Evolutionary conservation across 2,329 filamentous ascomycete genomes (phyloP).

Genomic region (Hysterium pulicare): DNA sequence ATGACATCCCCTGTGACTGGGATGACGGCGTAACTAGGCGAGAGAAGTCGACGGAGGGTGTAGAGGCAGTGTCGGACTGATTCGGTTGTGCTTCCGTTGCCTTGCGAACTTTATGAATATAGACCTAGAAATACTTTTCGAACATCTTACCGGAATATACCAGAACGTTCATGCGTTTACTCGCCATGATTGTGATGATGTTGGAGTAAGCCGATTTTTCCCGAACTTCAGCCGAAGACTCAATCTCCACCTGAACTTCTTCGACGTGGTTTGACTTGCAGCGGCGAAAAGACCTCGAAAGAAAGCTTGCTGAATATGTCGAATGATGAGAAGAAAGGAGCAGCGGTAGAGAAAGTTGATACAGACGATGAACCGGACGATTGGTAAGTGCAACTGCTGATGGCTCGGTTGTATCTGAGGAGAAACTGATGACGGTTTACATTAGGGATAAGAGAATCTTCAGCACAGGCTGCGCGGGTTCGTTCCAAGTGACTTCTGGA

Average conservation of each 20-base stretch:
- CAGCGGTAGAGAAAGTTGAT: slow-evolving; percentile 39
- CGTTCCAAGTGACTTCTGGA: not conserved
- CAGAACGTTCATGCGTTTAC: slow-evolving; percentile 79
- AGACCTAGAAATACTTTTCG: not conserved
- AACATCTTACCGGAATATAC: slow-evolving; percentile 74
- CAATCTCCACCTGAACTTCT: slow-evolving; percentile 1
- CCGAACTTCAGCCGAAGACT: slow-evolving; percentile 24
- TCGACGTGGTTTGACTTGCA: not conserved
- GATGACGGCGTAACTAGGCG: slow-evolving; percentile 89
- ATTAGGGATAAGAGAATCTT: slow-evolving; percentile 94
- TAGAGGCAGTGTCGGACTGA: slow-evolving; percentile 88
- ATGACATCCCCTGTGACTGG: slow-evolving; percentile 74
- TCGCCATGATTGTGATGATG: slow-evolving; percentile 51
- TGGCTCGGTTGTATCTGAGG: no score
- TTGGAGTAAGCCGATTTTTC: slow-evolving; percentile 23
- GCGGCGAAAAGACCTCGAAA: slow-evolving; percentile 4
- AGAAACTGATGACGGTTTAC: not conserved
- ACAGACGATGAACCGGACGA: slow-evolving; percentile 91
- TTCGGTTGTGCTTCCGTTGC: slow-evolving; percentile 79
- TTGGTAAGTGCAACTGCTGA: slow-evolving; percentile 68
- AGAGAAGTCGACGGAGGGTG: slow-evolving; percentile 79
- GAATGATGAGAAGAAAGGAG: slow-evolving; percentile 49
- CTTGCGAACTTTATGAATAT: slow-evolving; percentile 51
- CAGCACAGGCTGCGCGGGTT: slow-evolving; percentile 91
- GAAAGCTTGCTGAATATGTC: slow-evolving; percentile 48